These are phyloP conservation scores for Ostreobium quekettii DNA, from an alignment of 139 green algal genomes.

Conservation along the genomic window DNA sequence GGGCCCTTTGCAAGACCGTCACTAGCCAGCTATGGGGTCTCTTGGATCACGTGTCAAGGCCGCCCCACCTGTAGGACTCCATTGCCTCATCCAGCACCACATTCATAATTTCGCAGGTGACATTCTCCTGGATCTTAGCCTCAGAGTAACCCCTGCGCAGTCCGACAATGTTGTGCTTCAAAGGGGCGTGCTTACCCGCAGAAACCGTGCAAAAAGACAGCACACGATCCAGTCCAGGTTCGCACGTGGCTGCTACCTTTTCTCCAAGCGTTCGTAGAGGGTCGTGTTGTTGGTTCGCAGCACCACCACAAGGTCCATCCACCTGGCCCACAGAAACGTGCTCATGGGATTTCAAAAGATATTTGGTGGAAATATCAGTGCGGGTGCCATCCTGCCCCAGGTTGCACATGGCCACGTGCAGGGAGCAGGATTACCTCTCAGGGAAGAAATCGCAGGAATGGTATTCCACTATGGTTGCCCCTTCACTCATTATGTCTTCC, in stretches of 20 bases:
- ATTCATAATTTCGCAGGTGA: conserved; percentile 98
- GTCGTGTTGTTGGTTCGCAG: conserved; percentile 85
- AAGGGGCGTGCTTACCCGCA: no score
- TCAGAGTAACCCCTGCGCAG: conserved; percentile 64
- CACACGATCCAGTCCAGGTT: no score
- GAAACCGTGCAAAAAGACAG: background rate
- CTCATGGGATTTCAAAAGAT: no score
- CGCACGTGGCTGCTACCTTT: conserved; percentile 27
- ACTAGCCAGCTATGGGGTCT: background rate
- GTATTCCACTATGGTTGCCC: conserved; percentile 87
- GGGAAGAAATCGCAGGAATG: conserved; percentile 98
- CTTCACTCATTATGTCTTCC: conserved; percentile 68
- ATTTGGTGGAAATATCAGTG: background rate
- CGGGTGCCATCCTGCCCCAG: background rate
- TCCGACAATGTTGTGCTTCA: no score
- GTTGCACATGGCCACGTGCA: background rate
- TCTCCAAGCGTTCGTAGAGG: conserved; percentile 80
- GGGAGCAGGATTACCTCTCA: conserved; percentile 51
- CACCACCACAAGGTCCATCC: conserved; percentile 94
- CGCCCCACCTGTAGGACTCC: conserved; percentile 77
- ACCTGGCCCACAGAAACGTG: no score
- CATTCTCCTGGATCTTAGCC: conserved; percentile 88
- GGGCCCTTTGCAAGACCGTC: no score
- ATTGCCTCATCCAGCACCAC: conserved; percentile 85
- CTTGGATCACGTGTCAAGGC: background rate